A percentile compares a stretch with the other conserved stretches of the same genome.
phyloP scores from a whole-genome alignment of 2,329 filamentous ascomycete genomes.

The Diaporthe capsici region DNA sequence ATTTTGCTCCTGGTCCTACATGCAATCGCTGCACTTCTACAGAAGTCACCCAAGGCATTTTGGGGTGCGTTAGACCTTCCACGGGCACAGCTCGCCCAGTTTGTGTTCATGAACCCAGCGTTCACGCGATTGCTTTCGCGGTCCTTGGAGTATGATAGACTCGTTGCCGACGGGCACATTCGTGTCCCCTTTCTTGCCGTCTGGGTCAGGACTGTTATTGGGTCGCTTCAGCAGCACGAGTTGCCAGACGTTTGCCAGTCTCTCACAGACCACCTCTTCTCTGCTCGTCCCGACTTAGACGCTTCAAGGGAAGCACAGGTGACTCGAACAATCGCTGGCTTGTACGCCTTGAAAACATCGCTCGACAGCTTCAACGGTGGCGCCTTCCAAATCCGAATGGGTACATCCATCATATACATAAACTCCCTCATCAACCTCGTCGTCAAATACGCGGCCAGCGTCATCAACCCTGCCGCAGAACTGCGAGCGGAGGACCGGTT shows the following conservation, averaged over 20 bases:
- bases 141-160: constrained; percentile 68
- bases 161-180: constrained; percentile 65
- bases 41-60: constrained; percentile 83
- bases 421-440: constrained; percentile 77
- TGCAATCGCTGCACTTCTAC: constrained; percentile 78
- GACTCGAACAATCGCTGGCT: constrained; percentile 74
- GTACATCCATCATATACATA: constrained; percentile 72
- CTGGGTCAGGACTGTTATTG: constrained; percentile 85
- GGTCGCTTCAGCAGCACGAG: constrained; percentile 81
- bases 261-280: constrained; percentile 82
- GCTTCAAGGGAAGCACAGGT: constrained; percentile 71
- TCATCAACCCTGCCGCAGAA: constrained; percentile 70
- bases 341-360: constrained; percentile 71
- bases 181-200: constrained; percentile 76
- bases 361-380: constrained; percentile 69
- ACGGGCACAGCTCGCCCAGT: constrained; percentile 84
- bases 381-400: constrained; percentile 59
- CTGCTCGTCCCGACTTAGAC: constrained; percentile 68
- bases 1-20: constrained; percentile 79
- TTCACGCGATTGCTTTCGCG: constrained; percentile 74
- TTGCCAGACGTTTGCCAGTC: constrained; percentile 85
- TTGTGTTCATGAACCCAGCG: constrained; percentile 81
- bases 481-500: constrained; percentile 61
- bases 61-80: constrained; percentile 91
- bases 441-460: constrained; percentile 68